Evolutionary conservation across 2,329 filamentous ascomycete genomes (phyloP).

Genomic region (Stenocarpella maydis): DNA sequence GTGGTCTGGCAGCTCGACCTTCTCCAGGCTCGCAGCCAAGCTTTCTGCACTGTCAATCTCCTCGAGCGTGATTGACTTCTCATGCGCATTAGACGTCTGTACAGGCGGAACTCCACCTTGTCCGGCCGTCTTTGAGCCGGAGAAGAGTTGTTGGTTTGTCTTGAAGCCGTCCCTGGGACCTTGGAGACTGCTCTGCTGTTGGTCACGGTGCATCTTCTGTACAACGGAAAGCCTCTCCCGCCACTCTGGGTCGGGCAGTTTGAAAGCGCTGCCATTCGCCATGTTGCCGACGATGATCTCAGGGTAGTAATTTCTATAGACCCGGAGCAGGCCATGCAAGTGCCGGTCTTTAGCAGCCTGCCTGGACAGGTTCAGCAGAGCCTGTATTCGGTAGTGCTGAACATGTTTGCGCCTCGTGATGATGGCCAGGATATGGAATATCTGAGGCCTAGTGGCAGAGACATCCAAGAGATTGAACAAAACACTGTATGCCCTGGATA

Average conservation of each 20-base stretch:
- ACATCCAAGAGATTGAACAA: constrained; percentile 80
- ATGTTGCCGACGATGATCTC: constrained; percentile 83
- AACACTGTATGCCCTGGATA: constrained; percentile 77
- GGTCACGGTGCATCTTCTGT: constrained; percentile 64
- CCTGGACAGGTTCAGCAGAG: constrained; percentile 66
- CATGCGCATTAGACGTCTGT: constrained; percentile 76
- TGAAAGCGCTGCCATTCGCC: constrained; percentile 69
- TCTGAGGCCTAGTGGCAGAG: constrained; percentile 54
- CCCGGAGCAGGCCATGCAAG: constrained; percentile 75
- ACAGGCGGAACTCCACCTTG: constrained; percentile 69
- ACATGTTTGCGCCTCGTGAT: constrained; percentile 85
- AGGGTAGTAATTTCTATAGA: constrained; percentile 92
- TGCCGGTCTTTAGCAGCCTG: constrained; percentile 74
- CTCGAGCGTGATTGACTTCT: constrained; percentile 72
- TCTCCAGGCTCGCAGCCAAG: constrained; percentile 78
- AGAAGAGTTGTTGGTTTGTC: constrained; percentile 62
- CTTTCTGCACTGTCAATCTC: constrained; percentile 77
- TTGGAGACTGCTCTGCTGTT: constrained; percentile 51
- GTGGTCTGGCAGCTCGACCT: constrained; percentile 83
- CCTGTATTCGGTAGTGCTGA: constrained; percentile 82
- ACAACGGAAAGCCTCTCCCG: constrained; percentile 71
- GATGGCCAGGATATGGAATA: constrained; percentile 81
- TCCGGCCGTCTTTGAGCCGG: constrained; percentile 55
- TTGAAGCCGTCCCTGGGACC: constrained; percentile 65
- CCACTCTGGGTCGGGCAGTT: constrained; percentile 80